Conservation (phyloP, 306 rosid species). For the Vicia villosa region DNA sequence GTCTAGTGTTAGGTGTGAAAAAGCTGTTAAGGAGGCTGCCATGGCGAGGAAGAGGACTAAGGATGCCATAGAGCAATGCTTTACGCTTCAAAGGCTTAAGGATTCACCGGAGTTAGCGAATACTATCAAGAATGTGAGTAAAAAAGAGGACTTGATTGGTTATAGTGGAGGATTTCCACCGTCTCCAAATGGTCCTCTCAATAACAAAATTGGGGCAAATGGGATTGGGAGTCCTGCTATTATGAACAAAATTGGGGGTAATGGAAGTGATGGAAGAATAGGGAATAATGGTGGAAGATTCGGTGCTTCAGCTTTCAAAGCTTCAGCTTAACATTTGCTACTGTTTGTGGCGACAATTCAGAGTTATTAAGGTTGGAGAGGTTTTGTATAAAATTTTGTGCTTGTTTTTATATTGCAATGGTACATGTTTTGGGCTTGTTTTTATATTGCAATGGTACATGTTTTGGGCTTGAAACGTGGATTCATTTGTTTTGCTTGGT, state of each 20-base stretch:
- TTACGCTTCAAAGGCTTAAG: slow-evolving; percentile 31
- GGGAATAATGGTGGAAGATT: slow-evolving; percentile 38
- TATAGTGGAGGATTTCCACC: background rate
- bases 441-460: background rate
- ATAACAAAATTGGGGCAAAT: background rate
- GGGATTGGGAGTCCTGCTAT: slow-evolving; percentile 11
- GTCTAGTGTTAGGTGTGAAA: slow-evolving; percentile 55
- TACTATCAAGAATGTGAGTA: background rate
- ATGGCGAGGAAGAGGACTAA: slow-evolving; percentile 61
- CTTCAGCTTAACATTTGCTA: slow-evolving; percentile 22
- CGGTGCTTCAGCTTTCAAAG: slow-evolving; percentile 8
- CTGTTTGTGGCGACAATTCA: slow-evolving; percentile 17
- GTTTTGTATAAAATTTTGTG: background rate
- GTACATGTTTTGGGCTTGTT: background rate
- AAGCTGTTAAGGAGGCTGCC: slow-evolving; percentile 55
- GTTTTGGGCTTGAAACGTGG: background rate
- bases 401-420: background rate
- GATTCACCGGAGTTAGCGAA: slow-evolving; percentile 14
- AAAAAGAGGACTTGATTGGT: slow-evolving; percentile 26
- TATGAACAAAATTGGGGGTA: slow-evolving; percentile 28
- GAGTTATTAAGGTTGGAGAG: slow-evolving; percentile 37
- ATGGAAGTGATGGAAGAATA: slow-evolving; percentile 29
- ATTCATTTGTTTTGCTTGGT: background rate
- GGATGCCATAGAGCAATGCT: slow-evolving; percentile 55
- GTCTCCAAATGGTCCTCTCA: background rate